Base-by-base conservation (phyloP, 2,329 filamentous ascomycete species). In the Hymenoscyphus occultus region DNA sequence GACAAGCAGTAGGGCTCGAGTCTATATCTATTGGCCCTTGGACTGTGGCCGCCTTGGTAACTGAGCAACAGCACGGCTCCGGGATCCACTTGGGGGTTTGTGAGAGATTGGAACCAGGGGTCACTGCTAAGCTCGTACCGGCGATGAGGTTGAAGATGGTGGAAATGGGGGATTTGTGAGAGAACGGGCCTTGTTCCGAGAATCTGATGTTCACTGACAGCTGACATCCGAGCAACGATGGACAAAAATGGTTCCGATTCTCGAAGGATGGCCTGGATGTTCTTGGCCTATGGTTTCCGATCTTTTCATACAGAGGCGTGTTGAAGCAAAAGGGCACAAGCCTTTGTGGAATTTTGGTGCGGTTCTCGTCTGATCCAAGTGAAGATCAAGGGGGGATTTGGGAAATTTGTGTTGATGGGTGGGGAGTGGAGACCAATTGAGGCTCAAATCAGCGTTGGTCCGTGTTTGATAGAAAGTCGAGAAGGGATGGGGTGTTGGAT, bases 191-290 rank as follows among this genome's bases (percentile, higher is more conserved):
- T 83, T 69, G 79, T 80, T 78, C 80, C 79, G 71, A 76, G 76
- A 71, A 80, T 82, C 77, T 77, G 80, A 79, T 83, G 80, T 82
- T 82, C 81, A 71, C 78, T 78, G 75, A 79, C 78, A 77, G 81
- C 78, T 74, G 78, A 83, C 83, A 86, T 84, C 77, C 80, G 82
- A 79, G 78, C 82, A 79, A 77, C 79, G 64, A 39, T 61, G 51
- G 54, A 19, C 31, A 58, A 19, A 40, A 58, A 39, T n/a, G 60
- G 57, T 56, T 13, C 40, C 22, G 39, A 45, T 45, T 31, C 3
- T 28, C 31, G 58, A 45, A 39, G 19, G n/a, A 39, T 19, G 9
- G 28, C 31, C 32, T 54, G 19, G 39, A 56, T 19, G 14, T 39
- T 14, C 19, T 39, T 9, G 31, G n/a, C 48, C 22, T 57, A 62